phyloP scores from a whole-genome alignment of 2,329 filamentous ascomycete species.

The Didymellaceae sp. region DNA sequence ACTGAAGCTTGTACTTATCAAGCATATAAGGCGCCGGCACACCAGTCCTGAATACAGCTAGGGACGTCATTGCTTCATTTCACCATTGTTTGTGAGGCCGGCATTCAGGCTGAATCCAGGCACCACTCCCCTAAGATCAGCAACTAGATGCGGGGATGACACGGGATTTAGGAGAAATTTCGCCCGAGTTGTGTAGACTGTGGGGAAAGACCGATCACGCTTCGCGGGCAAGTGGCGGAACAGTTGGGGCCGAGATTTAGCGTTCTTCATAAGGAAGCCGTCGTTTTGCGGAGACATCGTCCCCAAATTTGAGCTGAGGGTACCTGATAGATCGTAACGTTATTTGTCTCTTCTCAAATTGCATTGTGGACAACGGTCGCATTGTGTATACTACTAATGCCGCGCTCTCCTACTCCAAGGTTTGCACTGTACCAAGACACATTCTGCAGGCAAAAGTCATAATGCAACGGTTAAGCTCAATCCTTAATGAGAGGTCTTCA shows the following conservation, averaged over 20 bases:
- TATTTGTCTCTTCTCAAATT: too few relatives aligned
- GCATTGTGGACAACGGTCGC: too few relatives aligned
- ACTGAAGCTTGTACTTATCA: background rate
- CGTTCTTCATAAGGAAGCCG: background rate
- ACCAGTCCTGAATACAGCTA: too few relatives aligned
- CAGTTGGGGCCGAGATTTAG: background rate
- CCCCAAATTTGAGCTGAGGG: too few relatives aligned
- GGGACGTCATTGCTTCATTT: background rate
- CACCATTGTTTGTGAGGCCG: background rate
- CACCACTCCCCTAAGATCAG: background rate
- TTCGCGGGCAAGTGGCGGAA: background rate
- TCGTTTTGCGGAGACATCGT: too few relatives aligned
- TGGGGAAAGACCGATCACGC: background rate
- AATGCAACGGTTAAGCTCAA: too few relatives aligned
- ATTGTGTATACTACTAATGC: too few relatives aligned
- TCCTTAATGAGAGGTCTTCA: too few relatives aligned
- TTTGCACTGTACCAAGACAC: too few relatives aligned
- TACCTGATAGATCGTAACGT: too few relatives aligned
- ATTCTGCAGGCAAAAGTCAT: too few relatives aligned
- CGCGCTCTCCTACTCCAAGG: too few relatives aligned
- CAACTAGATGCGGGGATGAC: background rate
- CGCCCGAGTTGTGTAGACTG: constrained; percentile 1
- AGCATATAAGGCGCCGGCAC: background rate
- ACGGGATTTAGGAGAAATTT: background rate
- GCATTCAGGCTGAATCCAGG: constrained; percentile 2